phyloP scores from a whole-genome alignment of 2,329 filamentous ascomycete species.

The Colletotrichum sp. region DNA sequence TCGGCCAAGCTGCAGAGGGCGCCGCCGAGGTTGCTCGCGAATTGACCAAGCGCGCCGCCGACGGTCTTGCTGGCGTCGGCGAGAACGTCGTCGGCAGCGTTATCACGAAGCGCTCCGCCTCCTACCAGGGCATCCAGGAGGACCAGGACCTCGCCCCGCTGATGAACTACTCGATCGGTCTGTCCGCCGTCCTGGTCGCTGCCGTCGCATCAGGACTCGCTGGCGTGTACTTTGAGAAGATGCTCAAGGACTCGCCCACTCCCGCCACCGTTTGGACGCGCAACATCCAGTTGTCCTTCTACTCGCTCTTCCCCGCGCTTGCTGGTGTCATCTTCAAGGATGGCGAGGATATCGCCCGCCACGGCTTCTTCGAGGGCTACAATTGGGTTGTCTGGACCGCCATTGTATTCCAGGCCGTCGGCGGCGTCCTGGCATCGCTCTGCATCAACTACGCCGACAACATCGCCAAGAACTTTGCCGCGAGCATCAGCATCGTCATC shows the following conservation, averaged over 20 bases:
- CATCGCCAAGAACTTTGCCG: slow-evolving; percentile 92
- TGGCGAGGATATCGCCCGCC: slow-evolving; percentile 79
- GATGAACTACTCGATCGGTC: slow-evolving; percentile 81
- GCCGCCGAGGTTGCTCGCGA: slow-evolving; percentile 54
- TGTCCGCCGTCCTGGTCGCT: slow-evolving; percentile 78
- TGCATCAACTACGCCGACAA: slow-evolving; percentile 87
- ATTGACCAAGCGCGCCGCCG: slow-evolving; percentile 53
- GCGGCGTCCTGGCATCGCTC: slow-evolving; percentile 77
- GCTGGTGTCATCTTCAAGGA: slow-evolving; percentile 88
- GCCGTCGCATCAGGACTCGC: slow-evolving; percentile 84
- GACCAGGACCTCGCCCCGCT: slow-evolving; percentile 55
- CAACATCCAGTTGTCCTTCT: slow-evolving; percentile 94
- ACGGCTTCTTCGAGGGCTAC: slow-evolving; percentile 95
- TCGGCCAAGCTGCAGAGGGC: slow-evolving; percentile 59
- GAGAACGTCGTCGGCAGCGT: slow-evolving; percentile 30
- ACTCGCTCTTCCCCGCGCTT: slow-evolving; percentile 88
- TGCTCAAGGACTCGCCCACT: slow-evolving; percentile 82
- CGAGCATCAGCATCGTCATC: slow-evolving; percentile 88
- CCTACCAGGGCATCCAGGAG: slow-evolving; percentile 86
- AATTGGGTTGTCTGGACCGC: slow-evolving; percentile 90
- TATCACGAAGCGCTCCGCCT: slow-evolving; percentile 76
- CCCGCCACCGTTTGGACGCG: slow-evolving; percentile 82
- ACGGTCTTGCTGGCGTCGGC: slow-evolving; percentile 33
- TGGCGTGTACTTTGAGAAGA: slow-evolving; percentile 88
- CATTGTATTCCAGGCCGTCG: slow-evolving; percentile 80